Base-by-base conservation (phyloP, 2,329 filamentous ascomycete species). In the Ceratocystis harringtonii region DNA sequence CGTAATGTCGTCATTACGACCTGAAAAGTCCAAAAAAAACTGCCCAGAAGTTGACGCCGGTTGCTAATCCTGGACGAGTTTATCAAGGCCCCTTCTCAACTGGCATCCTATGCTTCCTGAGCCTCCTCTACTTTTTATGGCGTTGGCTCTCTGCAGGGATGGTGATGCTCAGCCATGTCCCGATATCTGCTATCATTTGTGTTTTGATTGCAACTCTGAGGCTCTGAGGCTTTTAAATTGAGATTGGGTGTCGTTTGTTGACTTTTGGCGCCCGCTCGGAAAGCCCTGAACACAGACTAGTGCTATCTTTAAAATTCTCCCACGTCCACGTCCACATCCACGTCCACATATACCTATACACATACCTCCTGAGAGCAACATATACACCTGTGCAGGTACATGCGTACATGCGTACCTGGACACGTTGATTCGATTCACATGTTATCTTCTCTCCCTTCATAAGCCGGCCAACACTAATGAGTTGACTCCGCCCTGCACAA, bases 141-240 rank as follows among this genome's bases (percentile, higher is more conserved):
- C 36, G 36, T 10, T 41, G 36, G 10, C 36, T 41, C 36, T 12
- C 3, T 41, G 36, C 36, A 41, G 36, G 66, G 61, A 63, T 61
- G 30, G 43, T 60, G 52, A 60, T 63, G 60, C 63, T 61, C 60
- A 67, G 60, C 10, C 36, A 10, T 41, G 8, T 41, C 36, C 36
- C 10, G 10, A 4, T 41, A 12, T 4, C 10, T 41, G 36, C 36
- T 41, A 41, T 41, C 36, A 41, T 4, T 41, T 41, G 36, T 4
- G 15, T 63, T 61, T 22, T 36, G n/a, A 55, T 52, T 65, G 52
- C 63, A 52, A 67, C 63, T 43, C 58, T 64, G 65, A 67, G 65
- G 65, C 62, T 67, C 62, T 64, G 65, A 67, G 65, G 65, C 62
- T 67, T 67, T 67, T 67, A 62, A 43, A 30, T 25, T 44, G 28